Base-by-base conservation (phyloP, 2,329 filamentous ascomycete genomes). In the Alternaria panax region DNA sequence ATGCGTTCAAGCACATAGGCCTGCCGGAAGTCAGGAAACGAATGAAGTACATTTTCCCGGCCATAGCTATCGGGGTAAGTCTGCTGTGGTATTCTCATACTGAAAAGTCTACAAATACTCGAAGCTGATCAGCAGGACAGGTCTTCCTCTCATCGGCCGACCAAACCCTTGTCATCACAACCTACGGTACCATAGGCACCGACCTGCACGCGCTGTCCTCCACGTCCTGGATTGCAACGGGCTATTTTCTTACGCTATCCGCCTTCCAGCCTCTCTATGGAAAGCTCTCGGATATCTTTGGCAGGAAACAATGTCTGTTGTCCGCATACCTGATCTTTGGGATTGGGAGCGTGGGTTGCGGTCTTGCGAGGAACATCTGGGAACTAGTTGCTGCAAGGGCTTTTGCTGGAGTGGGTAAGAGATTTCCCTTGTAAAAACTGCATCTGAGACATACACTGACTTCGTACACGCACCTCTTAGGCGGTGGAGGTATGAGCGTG, bases 261-360 rank as follows among this genome's bases (percentile, higher is more conserved):
- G 88, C 88, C 22, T 92, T 90, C 67, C 91, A 93, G 72, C 91
- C 90, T 1, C 79, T 92, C 0, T 92, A 90, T 65, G 90, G 90
- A 46, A 90, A 89, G 67, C 80, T 91, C 5, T 87, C 84, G 51
- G 89, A 91, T 70, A 90, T 92, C 30, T 91, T 91, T 67, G 88
- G 89, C 11, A 84, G 90, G 6, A 91, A 91, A 69, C 68, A 83
- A 69, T 87, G 85, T 63, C 79, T 92, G 6, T 80, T 92, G 6
- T 87, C 89, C 64, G 83, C 86, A 2, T 91, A 91, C 66, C 73
- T 80, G 22, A 76, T 90, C 51, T 92, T 92, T 71, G 87, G 86
- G 3, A 73, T 88, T 7, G 89, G 90, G 0, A 90, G 87, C 60
- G 73, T 88, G 30, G 79, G 83, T 60, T 89, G 89, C 75, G 88